A percentile compares a stretch with the other conserved stretches of the same genome.
These are phyloP conservation scores for Nitzschia putrida DNA, from an alignment of 108 stramenopile species.

Conservation along the genomic window DNA sequence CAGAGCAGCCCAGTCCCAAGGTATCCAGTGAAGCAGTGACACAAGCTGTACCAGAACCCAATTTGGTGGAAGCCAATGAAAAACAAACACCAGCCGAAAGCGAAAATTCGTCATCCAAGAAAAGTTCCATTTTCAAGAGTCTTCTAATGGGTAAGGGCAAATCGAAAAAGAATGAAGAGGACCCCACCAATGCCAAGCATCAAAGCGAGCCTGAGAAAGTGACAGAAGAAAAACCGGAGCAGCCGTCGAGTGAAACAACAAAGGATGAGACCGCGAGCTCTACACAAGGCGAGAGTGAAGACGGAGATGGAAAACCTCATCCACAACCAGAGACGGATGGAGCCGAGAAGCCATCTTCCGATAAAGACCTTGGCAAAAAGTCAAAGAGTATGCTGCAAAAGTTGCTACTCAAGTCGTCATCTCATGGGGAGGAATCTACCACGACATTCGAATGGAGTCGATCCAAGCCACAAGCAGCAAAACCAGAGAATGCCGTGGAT, in stretches of 20 bases:
- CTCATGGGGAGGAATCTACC: neutral
- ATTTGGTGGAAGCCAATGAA: too few species aligned
- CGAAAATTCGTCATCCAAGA: neutral
- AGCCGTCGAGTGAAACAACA: too few species aligned
- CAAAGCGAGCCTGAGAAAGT: too few species aligned
- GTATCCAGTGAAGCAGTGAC: too few species aligned
- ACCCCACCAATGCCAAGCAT: neutral
- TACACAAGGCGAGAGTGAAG: too few species aligned
- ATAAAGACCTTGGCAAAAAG: neutral
- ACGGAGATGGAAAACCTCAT: too few species aligned
- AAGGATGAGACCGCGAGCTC: too few species aligned
- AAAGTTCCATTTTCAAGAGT: constrained; percentile 1
- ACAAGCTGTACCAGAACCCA: too few species aligned
- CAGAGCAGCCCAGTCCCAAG: too few species aligned
- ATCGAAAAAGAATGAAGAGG: neutral
- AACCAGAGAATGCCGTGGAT: neutral
- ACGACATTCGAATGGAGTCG: neutral
- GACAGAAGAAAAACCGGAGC: too few species aligned
- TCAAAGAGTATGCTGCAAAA: neutral
- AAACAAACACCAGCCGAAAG: neutral
- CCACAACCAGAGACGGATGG: too few species aligned
- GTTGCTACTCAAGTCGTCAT: neutral
- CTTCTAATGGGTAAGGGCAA: constrained; percentile 2
- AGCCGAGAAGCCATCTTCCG: too few species aligned
- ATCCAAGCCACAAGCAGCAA: neutral